Evolutionary conservation across 177 flowering plant species (phyloP).

Genomic region (Vitis hybrid): DNA sequence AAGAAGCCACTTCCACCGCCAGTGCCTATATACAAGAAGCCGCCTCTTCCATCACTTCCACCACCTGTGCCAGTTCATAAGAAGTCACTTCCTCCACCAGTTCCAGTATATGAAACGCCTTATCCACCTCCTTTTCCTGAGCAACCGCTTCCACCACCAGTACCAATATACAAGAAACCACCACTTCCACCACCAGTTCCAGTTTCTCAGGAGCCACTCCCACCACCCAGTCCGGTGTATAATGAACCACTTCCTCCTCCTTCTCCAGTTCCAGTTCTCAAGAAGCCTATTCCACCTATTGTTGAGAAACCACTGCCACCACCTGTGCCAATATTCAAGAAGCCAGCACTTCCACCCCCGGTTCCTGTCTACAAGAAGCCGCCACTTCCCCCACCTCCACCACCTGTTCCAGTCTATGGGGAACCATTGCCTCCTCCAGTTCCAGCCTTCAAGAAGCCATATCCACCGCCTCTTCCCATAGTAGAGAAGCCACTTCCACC

Average conservation of each 20-base stretch:
- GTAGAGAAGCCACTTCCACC: not conserved
- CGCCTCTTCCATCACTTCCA: slow-evolving; percentile 1
- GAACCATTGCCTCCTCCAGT: slow-evolving; percentile 1
- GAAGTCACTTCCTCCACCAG: slow-evolving; percentile 9
- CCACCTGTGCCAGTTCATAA: slow-evolving; percentile 16
- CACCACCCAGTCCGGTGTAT: slow-evolving; percentile 7
- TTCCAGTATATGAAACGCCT: slow-evolving; percentile 8
- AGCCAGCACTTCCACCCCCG: slow-evolving; percentile 8
- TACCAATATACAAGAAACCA: slow-evolving; percentile 7
- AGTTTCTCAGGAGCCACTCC: slow-evolving; percentile 4
- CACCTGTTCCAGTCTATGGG: slow-evolving; percentile 16
- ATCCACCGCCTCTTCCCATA: slow-evolving; percentile 12
- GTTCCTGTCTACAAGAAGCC: slow-evolving; percentile 15
- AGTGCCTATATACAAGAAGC: slow-evolving; percentile 19
- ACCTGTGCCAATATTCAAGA: slow-evolving; percentile 12
- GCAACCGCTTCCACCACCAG: slow-evolving; percentile 2
- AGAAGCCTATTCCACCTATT: slow-evolving; percentile 15
- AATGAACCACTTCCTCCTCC: slow-evolving; percentile 21
- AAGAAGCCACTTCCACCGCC: slow-evolving; percentile 21
- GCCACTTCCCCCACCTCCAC: slow-evolving; percentile 6
- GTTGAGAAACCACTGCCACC: slow-evolving; percentile 19
- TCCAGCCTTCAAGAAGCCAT: slow-evolving; percentile 14
- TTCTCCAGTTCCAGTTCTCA: slow-evolving; percentile 10
- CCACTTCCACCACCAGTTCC: slow-evolving; percentile 14
- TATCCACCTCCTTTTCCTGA: slow-evolving; percentile 9